Evolutionary conservation across 2,329 filamentous ascomycete species (phyloP), one percentile per base, ranked within the genome.

Genomic region (Cytospora chrysosperma): DNA sequence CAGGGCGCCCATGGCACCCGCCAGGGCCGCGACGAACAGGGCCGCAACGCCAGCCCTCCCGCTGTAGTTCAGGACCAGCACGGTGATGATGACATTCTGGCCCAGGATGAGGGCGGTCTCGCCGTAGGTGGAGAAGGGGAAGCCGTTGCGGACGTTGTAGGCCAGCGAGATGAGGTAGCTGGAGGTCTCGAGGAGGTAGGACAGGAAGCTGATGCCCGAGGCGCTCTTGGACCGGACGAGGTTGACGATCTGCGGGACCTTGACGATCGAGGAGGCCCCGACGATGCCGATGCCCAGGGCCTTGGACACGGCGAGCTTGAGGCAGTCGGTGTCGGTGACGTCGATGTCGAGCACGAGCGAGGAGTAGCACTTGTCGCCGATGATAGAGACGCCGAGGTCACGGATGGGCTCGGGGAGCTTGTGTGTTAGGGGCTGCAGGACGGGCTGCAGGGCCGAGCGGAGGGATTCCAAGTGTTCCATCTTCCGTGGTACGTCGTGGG

Each of bases 191-290:
- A 99, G 91, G 37, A 95, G 83, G 80, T 97, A 98, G 34, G 91
- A 90, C 52, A 96, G 84, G 79, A 98, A 96, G 56, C 88, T 92
- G 66, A 99, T 85, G 70, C 95, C 95, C 52, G 87, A 85, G 30
- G 93, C 88, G 56, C 92, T 97, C 72, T 88, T 85, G 55, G 92
- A 93, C 72, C 83, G 83, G 72, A 95, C 78, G 58, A 99, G 88
- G 82, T 99, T 99, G 76, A 97, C 77, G 74, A 99, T 94, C 81
- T 99, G 95, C 0, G 95, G 95, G 28, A 99, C 88, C 81, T 99
- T 99, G 81, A 99, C 93, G 71, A 98, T 87, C 61, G 91, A 88
- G 30, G 91, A 93, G 59, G 93, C 92, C 69, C 85, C 89, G 73
- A 99, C 93, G 78, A 99, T 99, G 75, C 88, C 95, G 70, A 98